Percentiles rank a stretch among this genome's conserved stretches.
phyloP scores from a whole-genome alignment of 179 eudicot genomes.

The Beta corolliflora region DNA sequence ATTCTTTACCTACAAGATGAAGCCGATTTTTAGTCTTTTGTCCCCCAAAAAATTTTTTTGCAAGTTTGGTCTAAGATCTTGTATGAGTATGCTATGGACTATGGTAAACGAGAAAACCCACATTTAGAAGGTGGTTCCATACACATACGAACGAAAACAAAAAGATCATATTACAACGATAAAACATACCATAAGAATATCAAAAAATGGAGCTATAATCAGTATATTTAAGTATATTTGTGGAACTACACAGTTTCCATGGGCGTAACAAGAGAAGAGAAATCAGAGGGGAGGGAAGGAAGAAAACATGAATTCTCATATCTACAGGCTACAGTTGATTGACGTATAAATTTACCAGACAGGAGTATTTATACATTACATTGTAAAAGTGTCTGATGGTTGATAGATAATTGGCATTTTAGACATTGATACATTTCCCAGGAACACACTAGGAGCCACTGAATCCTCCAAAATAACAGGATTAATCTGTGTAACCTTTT shows the following conservation, averaged over 20 bases:
- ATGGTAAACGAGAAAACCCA: too few relatives aligned
- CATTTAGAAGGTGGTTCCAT: too few relatives aligned
- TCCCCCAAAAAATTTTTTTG: too few relatives aligned
- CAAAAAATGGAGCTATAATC: too few relatives aligned
- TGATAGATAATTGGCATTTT: constrained; percentile 47
- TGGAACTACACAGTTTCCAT: not conserved
- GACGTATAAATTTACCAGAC: not conserved
- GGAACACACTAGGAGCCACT: constrained; percentile 41
- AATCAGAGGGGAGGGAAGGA: not conserved
- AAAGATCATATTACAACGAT: too few relatives aligned
- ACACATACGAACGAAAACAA: too few relatives aligned
- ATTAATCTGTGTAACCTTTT: constrained; percentile 62
- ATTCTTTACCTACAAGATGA: too few relatives aligned
- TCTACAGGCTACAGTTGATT: constrained; percentile 26
- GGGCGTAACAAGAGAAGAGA: not conserved
- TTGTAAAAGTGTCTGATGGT: constrained; percentile 52
- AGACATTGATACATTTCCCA: constrained; percentile 63
- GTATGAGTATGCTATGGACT: too few relatives aligned
- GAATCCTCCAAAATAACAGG: constrained; percentile 63
- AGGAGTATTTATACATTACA: constrained; percentile 30
- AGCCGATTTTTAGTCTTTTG: too few relatives aligned
- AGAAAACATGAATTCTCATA: not conserved
- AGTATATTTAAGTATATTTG: not conserved
- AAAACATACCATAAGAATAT: not conserved
- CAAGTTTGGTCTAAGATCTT: too few relatives aligned